A percentile compares a stretch with the other conserved stretches of the same genome.
Conservation (phyloP, 306 rosid genomes). For the Gastrolobium villosum region DNA sequence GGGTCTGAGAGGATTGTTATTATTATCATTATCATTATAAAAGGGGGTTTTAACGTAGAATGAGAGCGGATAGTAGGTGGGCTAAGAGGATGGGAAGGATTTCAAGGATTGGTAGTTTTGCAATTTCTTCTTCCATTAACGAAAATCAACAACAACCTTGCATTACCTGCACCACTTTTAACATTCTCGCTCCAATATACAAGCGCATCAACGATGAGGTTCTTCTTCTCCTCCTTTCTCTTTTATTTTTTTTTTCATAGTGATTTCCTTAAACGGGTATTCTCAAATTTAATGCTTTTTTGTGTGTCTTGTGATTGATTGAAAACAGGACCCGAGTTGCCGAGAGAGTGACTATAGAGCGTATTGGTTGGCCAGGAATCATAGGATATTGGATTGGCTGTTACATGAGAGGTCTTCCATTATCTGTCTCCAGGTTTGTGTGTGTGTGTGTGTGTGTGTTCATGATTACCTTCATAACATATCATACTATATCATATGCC, state of each 20-base stretch:
- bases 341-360: conserved; percentile 82
- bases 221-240: background rate
- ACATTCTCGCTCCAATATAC: conserved; percentile 98
- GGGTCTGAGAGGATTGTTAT: background rate
- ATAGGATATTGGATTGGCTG: conserved; percentile 83
- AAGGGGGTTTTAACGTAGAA: conserved; percentile 47
- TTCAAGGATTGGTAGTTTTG: conserved; percentile 81
- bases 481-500: background rate
- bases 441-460: background rate
- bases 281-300: background rate
- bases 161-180: conserved; percentile 94
- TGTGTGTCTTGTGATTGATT: background rate
- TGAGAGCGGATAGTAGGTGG: conserved; percentile 59
- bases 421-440: conserved; percentile 94
- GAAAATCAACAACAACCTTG: conserved; percentile 79
- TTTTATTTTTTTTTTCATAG: background rate
- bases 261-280: background rate
- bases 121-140: conserved; percentile 75
- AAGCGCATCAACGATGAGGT: conserved; percentile 86
- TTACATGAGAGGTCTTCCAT: conserved; percentile 86
- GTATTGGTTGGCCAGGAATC: conserved; percentile 88
- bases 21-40: background rate
- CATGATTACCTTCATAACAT: background rate
- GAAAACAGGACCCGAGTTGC: conserved; percentile 72
- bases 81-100: conserved; percentile 77